These are phyloP conservation scores for Inga laurina DNA, from an alignment of 306 rosid species.

Conservation along the genomic window DNA sequence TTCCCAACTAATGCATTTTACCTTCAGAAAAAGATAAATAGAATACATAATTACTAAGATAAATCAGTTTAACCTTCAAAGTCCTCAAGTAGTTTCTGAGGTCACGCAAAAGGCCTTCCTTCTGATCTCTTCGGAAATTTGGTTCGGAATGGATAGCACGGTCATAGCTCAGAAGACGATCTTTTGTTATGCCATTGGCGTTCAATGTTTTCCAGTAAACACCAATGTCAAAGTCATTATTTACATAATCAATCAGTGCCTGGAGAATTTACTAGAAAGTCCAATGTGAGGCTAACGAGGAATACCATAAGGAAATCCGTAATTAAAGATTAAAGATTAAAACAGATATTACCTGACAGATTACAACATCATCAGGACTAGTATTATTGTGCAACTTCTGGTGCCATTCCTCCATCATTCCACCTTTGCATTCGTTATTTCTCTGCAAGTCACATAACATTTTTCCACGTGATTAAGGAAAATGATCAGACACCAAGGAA, in stretches of 20 bases:
- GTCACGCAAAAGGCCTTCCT: slow-evolving; percentile 82
- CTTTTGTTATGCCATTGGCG: slow-evolving; percentile 93
- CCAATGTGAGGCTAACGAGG: slow-evolving; percentile 25
- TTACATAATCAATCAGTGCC: slow-evolving; percentile 86
- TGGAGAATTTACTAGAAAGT: slow-evolving; percentile 41
- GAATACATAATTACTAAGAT: slow-evolving; percentile 25
- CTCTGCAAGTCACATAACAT: slow-evolving; percentile 58
- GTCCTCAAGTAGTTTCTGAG: slow-evolving; percentile 89
- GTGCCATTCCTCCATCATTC: slow-evolving; percentile 99
- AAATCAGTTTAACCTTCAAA: slow-evolving; percentile 73
- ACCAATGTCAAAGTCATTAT: slow-evolving; percentile 71
- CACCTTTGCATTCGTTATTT: slow-evolving; percentile 83
- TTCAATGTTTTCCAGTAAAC: slow-evolving; percentile 95
- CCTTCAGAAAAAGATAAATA: slow-evolving; percentile 9
- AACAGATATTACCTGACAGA: slow-evolving; percentile 80
- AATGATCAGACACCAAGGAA: slow-evolving; percentile 19
- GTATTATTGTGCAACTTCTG: slow-evolving; percentile 98
- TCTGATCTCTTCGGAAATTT: slow-evolving; percentile 76
- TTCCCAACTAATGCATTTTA: slow-evolving; percentile 17
- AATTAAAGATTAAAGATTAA: slow-evolving; percentile 30
- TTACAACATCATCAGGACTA: slow-evolving; percentile 96
- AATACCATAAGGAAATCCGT: slow-evolving; percentile 26
- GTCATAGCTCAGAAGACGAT: slow-evolving; percentile 93
- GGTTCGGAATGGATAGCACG: slow-evolving; percentile 94
- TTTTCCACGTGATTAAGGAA: slow-evolving; percentile 24